These are phyloP conservation scores for Daldinia caldariorum DNA, from an alignment of 495 filamentous ascomycete genomes.

Conservation along the genomic window DNA sequence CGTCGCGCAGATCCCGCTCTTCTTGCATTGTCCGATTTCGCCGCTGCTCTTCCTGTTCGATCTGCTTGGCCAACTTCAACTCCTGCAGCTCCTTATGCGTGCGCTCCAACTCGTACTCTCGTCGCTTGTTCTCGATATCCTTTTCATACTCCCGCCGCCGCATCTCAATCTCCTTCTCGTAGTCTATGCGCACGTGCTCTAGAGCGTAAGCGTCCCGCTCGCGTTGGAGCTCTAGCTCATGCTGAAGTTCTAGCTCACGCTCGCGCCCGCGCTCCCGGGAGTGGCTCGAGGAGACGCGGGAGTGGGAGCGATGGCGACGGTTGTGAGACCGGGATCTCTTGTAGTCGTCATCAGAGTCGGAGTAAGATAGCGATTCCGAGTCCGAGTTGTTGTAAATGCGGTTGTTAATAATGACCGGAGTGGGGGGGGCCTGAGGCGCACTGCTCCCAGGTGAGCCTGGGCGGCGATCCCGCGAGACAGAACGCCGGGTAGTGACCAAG, in stretches of 20 bases:
- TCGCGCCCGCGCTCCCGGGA: conserved; percentile 33
- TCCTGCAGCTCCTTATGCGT: conserved; percentile 50
- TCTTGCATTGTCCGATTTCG: conserved; percentile 55
- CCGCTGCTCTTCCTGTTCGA: conserved; percentile 56
- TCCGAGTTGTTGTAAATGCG: conserved; percentile 55
- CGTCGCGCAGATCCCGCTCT: conserved; percentile 55
- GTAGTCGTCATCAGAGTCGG: conserved; percentile 38
- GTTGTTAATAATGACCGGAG: conserved; percentile 63
- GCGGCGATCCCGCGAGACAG: conserved; percentile 55
- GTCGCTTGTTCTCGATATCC: conserved; percentile 39
- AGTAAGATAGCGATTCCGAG: conserved; percentile 51
- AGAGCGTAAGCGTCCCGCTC: conserved; percentile 35
- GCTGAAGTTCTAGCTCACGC: conserved; percentile 22
- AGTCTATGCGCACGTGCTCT: conserved; percentile 42
- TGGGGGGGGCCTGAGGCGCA: conserved; percentile 39
- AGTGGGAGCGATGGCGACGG: conserved; percentile 36
- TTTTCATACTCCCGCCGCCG: conserved; percentile 36
- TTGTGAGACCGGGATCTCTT: conserved; percentile 35
- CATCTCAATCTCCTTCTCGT: conserved; percentile 42
- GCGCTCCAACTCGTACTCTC: conserved; percentile 49
- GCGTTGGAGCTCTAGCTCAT: conserved; percentile 18
- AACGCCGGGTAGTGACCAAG: conserved; percentile 50
- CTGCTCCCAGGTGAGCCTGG: conserved; percentile 44
- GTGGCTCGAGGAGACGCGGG: conserved; percentile 42
- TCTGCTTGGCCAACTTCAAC: conserved; percentile 47